phyloP scores from a whole-genome alignment of 2,329 filamentous ascomycete species.

The Neospermospora avenae region DNA sequence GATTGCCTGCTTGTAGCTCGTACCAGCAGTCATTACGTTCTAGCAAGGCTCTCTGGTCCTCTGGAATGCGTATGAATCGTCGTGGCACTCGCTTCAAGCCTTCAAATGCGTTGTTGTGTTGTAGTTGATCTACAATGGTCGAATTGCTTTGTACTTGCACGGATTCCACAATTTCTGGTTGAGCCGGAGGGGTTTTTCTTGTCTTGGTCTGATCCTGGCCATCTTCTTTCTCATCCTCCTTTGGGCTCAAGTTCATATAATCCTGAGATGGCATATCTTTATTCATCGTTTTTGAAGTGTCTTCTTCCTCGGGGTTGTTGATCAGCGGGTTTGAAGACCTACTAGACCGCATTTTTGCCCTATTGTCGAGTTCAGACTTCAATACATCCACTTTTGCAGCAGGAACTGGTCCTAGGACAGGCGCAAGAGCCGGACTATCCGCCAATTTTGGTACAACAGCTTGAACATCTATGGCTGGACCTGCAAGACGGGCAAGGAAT shows the following conservation, averaged over 20 bases:
- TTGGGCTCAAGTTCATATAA: not conserved
- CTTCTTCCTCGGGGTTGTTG: not conserved
- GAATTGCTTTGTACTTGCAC: not conserved
- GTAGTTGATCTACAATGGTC: slow-evolving; percentile 17
- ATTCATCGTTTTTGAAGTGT: not conserved
- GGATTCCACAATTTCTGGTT: slow-evolving; percentile 2
- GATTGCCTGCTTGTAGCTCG: slow-evolving; percentile 1
- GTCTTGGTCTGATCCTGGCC: slow-evolving; percentile 17
- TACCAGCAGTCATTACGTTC: slow-evolving; percentile 42
- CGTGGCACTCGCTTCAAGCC: slow-evolving; percentile 36
- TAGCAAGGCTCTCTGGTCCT: slow-evolving; percentile 48
- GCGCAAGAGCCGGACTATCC: not conserved
- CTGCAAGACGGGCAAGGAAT: not conserved
- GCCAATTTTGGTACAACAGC: not conserved
- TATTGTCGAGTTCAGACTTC: slow-evolving; percentile 13
- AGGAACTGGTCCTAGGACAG: not conserved
- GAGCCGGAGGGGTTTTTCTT: slow-evolving; percentile 1
- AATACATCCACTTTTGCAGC: slow-evolving; percentile 3
- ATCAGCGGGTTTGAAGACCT: not conserved
- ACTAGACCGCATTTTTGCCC: slow-evolving; percentile 10
- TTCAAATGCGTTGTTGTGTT: slow-evolving; percentile 29
- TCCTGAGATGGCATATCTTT: not conserved
- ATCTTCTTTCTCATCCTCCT: slow-evolving; percentile 27
- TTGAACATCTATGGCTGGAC: not conserved
- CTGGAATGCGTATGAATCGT: slow-evolving; percentile 44